These are phyloP conservation scores for Trametes gibbosa DNA, from an alignment of 768 basidiomycete species.

Conservation along the genomic window DNA sequence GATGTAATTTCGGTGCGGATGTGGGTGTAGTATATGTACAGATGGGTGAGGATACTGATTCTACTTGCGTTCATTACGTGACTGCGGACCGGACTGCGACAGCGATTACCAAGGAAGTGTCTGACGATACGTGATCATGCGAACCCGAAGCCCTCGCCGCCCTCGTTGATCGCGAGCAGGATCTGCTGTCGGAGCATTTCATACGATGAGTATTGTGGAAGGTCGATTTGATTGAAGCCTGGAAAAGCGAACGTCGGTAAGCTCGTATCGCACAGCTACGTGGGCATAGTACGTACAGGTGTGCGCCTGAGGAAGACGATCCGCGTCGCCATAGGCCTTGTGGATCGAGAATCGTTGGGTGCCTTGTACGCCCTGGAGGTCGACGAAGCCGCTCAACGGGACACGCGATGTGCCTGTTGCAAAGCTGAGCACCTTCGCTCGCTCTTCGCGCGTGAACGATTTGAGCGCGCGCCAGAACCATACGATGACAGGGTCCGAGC, in stretches of 20 bases:
- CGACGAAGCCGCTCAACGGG: conserved; percentile 90
- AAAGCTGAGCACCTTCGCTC: conserved; percentile 96
- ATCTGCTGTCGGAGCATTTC: conserved; percentile 93
- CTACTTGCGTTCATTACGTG: conserved; percentile 13
- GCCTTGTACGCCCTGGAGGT: conserved; percentile 93
- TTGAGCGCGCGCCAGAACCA: conserved; percentile 99
- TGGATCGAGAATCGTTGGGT: conserved; percentile 96
- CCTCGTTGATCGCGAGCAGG: conserved; percentile 91
- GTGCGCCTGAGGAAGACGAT: conserved; percentile 86
- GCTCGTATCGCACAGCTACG: conserved; percentile 4
- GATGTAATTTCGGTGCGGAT: not conserved
- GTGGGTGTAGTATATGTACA: conserved; percentile 20
- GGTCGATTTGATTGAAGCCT: conserved; percentile 95
- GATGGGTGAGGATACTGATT: conserved; percentile 5
- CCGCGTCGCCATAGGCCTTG: conserved; percentile 83
- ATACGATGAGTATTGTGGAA: conserved; percentile 93
- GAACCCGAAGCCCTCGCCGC: conserved; percentile 94
- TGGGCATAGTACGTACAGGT: conserved; percentile 58
- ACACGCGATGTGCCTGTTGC: conserved; percentile 92
- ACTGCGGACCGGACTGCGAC: not conserved
- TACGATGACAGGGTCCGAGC: conserved; percentile 91
- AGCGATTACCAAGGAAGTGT: not conserved
- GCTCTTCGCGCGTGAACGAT: conserved; percentile 94
- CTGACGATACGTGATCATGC: conserved; percentile 33
- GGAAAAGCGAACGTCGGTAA: conserved; percentile 16